phyloP scores from a whole-genome alignment of 225 moss, liverwort and hornwort species.

The Pseudisothecium myosuroides region DNA sequence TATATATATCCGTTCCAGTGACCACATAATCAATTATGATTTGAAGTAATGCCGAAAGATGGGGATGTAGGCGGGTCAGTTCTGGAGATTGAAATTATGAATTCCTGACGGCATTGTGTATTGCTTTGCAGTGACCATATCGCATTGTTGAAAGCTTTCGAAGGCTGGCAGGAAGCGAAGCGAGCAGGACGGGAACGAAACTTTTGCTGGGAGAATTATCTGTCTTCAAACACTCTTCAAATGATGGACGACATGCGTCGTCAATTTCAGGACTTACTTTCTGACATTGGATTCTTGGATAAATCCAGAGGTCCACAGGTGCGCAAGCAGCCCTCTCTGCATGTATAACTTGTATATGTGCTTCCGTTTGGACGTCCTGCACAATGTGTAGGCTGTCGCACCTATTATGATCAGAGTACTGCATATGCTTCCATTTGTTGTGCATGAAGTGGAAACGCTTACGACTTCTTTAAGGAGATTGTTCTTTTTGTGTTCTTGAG shows the following conservation, averaged over 20 bases:
- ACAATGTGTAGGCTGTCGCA: neutral
- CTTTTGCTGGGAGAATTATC: constrained; percentile 91
- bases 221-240: constrained; percentile 75
- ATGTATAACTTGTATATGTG: neutral
- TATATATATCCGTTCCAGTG: neutral
- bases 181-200: constrained; percentile 74
- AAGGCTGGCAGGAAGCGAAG: constrained; percentile 84
- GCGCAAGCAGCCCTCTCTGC: neutral
- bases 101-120: neutral
- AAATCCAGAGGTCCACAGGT: constrained; percentile 62
- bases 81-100: neutral
- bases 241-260: constrained; percentile 99
- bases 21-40: neutral
- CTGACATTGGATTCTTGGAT: constrained; percentile 88
- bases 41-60: neutral
- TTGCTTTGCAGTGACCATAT: constrained; percentile 78
- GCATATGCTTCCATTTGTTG: neutral
- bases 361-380: neutral
- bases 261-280: constrained; percentile 86
- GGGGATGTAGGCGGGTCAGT: neutral
- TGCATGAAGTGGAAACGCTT: neutral
- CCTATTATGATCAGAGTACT: neutral
- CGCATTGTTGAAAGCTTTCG: constrained; percentile 80
- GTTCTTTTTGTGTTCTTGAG: neutral
- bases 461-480: neutral